Evolutionary conservation across 2,329 filamentous ascomycete species (phyloP).

Genomic region (Drechslerella stenobrocha): DNA sequence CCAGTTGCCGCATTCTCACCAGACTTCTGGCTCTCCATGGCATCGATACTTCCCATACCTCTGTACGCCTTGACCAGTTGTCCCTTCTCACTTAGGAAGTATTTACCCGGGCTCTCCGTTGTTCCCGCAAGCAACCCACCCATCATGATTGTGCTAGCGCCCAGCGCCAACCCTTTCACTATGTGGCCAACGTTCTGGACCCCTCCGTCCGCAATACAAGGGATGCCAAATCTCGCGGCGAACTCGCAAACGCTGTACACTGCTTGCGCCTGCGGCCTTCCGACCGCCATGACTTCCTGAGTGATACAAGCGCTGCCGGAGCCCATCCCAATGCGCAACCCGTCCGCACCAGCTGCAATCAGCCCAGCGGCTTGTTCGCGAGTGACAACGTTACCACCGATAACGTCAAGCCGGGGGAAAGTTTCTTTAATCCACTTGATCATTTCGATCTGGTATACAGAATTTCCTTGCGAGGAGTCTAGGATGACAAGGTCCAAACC

Average conservation of each 20-base stretch:
- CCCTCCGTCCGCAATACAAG: slow-evolving; percentile 96
- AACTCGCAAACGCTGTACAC: slow-evolving; percentile 89
- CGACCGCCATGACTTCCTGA: slow-evolving; percentile 99
- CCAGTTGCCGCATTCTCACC: slow-evolving; percentile 89
- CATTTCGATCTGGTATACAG: slow-evolving; percentile 98
- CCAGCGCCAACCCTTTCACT: slow-evolving; percentile 93
- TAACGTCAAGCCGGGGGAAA: slow-evolving; percentile 85
- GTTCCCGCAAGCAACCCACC: slow-evolving; percentile 95
- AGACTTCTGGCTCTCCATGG: slow-evolving; percentile 82
- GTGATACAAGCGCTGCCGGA: slow-evolving; percentile 98
- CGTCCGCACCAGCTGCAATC: slow-evolving; percentile 92
- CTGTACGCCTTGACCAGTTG: slow-evolving; percentile 99
- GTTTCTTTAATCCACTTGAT: slow-evolving; percentile 91
- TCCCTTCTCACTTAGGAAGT: slow-evolving; percentile 92
- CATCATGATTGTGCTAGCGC: slow-evolving; percentile 98
- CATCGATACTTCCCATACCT: slow-evolving; percentile 98
- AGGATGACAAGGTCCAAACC: slow-evolving; percentile 93
- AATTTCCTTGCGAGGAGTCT: slow-evolving; percentile 97
- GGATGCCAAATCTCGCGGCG: slow-evolving; percentile 89
- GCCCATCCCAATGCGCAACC: slow-evolving; percentile 97
- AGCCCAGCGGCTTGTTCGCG: slow-evolving; percentile 90
- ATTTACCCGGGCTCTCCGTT: slow-evolving; percentile 94
- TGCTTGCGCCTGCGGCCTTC: slow-evolving; percentile 89
- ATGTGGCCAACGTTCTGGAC: slow-evolving; percentile 99
- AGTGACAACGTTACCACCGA: slow-evolving; percentile 97